These are phyloP conservation scores for Eucalyptus shirleyi DNA, from an alignment of 345 rosid genomes.

Conservation along the genomic window DNA sequence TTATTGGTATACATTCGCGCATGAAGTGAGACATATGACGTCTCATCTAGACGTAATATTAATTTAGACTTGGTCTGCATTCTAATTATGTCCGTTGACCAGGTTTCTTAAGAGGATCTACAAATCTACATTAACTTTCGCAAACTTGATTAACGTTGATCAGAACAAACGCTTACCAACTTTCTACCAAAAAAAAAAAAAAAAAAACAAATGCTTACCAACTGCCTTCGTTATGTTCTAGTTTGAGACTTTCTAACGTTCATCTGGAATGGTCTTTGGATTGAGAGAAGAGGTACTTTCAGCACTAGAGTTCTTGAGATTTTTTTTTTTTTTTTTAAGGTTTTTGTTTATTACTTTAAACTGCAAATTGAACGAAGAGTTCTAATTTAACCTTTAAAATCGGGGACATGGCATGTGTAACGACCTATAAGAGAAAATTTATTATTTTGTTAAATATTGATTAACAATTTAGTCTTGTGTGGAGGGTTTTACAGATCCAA, in stretches of 20 bases:
- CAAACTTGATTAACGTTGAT: not conserved
- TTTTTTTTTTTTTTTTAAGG: not conserved
- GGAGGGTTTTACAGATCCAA: not conserved
- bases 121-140: not conserved
- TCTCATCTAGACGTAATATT: not conserved
- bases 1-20: not conserved
- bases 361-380: not conserved
- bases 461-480: not conserved
- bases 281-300: not conserved
- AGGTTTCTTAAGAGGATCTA: not conserved
- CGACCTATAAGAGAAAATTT: not conserved
- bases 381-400: not conserved
- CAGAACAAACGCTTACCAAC: not conserved
- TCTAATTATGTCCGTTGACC: not conserved
- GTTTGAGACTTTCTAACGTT: not conserved
- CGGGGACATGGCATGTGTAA: not conserved
- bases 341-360: not conserved
- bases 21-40: not conserved
- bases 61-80: not conserved
- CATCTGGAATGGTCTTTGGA: not conserved
- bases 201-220: not conserved
- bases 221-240: not conserved
- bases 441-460: not conserved
- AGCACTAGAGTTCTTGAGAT: not conserved
- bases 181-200: too few relatives aligned